phyloP scores from a whole-genome alignment of 371 early-diverging fungal genomes.

The Choanephora cucurbitarum region DNA sequence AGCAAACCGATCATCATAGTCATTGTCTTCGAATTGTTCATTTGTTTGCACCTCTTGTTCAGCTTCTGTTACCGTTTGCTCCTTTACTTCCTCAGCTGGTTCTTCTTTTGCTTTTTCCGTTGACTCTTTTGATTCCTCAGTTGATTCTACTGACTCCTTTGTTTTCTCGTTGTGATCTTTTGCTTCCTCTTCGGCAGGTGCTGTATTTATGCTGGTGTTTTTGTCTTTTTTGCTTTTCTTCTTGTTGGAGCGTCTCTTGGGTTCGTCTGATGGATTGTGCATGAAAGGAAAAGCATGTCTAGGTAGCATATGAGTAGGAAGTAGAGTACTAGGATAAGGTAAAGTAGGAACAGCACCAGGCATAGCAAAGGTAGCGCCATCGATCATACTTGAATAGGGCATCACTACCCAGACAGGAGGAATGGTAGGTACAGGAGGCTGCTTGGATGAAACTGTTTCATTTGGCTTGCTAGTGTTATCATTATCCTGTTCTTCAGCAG shows the following conservation, averaged over 20 bases:
- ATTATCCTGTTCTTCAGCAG: not conserved
- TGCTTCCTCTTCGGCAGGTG: not conserved
- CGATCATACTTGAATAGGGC: conserved; percentile 21
- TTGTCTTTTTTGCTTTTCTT: not conserved
- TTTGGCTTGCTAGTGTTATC: too few relatives aligned
- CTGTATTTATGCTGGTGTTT: not conserved
- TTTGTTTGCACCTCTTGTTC: not conserved
- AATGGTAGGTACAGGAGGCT: not conserved
- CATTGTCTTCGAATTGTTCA: not conserved
- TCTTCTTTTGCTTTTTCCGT: too few relatives aligned
- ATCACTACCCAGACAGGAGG: conserved; percentile 23
- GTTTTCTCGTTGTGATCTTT: not conserved
- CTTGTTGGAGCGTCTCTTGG: not conserved
- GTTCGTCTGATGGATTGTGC: not conserved
- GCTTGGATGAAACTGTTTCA: not conserved
- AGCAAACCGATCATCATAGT: conserved; percentile 10
- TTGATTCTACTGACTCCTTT: too few relatives aligned
- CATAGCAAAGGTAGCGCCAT: not conserved
- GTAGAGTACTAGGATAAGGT: not conserved
- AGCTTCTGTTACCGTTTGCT: not conserved
- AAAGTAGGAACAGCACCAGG: conserved; percentile 3
- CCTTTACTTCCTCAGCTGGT: too few relatives aligned
- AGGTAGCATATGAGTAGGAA: not conserved
- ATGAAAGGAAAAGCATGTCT: not conserved
- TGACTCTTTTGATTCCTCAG: too few relatives aligned